Evolutionary conservation across 805 yeast species (phyloP).

Genomic region (Saccharomycopsis oosterbeekiorum): DNA sequence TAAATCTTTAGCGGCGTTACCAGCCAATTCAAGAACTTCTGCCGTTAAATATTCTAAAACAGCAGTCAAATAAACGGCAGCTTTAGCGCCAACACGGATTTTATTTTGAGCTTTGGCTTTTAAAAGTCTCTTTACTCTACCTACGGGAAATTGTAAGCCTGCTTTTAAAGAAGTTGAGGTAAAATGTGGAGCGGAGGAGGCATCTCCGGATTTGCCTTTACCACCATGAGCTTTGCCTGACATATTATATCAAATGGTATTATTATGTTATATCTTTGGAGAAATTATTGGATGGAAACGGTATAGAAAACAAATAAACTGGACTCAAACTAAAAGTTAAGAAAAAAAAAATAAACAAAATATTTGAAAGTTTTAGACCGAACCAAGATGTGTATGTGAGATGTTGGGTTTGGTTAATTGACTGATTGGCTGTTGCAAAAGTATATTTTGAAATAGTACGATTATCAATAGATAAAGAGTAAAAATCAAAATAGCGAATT

Average conservation of each 20-base stretch:
- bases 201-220: slow-evolving; percentile 87
- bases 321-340: neutral
- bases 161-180: slow-evolving; percentile 85
- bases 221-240: slow-evolving; percentile 97
- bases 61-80: slow-evolving; percentile 93
- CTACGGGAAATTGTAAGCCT: slow-evolving; percentile 94
- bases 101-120: slow-evolving; percentile 83
- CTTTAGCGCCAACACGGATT: slow-evolving; percentile 73
- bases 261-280: neutral
- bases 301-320: neutral
- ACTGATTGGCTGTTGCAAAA: neutral
- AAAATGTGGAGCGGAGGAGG: slow-evolving; percentile 30
- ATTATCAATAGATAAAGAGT: slow-evolving; percentile 1
- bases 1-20: slow-evolving; percentile 95
- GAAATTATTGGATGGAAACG: neutral
- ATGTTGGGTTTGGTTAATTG: neutral
- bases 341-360: neutral
- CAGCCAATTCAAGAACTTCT: slow-evolving; percentile 94
- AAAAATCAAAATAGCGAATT: slow-evolving; percentile 5
- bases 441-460: neutral
- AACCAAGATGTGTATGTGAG: neutral
- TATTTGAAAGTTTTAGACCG: neutral
- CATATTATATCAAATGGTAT: slow-evolving; percentile 34
- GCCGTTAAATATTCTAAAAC: slow-evolving; percentile 95
- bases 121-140: slow-evolving; percentile 95